Base-by-base conservation (phyloP, 192 early-diverging fungal genomes). In the Dimargaris verticillata region DNA sequence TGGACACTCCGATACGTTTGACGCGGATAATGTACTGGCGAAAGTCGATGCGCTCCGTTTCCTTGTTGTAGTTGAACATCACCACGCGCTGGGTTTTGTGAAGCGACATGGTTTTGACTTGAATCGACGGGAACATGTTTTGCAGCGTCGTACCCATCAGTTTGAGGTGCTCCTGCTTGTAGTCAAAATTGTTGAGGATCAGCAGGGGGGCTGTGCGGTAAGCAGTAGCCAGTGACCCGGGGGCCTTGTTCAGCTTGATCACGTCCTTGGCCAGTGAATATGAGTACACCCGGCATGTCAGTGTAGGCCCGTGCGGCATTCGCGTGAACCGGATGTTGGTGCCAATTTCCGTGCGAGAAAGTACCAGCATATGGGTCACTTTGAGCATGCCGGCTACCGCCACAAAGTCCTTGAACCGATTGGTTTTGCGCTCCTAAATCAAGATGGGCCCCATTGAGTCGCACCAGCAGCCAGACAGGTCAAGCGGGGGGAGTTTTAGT, bases 91-190 rank as follows among this genome's bases (percentile, higher is more conserved):
- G 78, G 17, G 92, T 92, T 17, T 95, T 86, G 0, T 86, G 64
- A 42, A 96, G 70, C 74, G 85, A 85, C 89, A 99, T 94, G 78
- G 90, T 88, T 63, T 88, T 80, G 24, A 95, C 88, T 71, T 93
- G 90, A 63, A 99, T 95, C 1, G 95, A 72, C 1, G 95, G 93
- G 66, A 95, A 94, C 84, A 99, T 81, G 69, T 94, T 95, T 63
- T 97, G 95, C 62, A 99, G 85, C 80, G 93, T 85, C 13, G 89
- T 87, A 2, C 85, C 84, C 84, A 97, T 88, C 46, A 99, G 75
- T 72, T 93, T 90, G 63, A 94, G 78, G 42, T 92, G 78, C 18
- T 86, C 85, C 26, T 73, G 26, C 11, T 61, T 13, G 6, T 22
- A 14, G 62, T 75, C 62, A 68, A 80, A 73, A 63, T 71, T 72